Percentiles rank a stretch among this genome's conserved stretches.
phyloP scores from a whole-genome alignment of 2,329 filamentous ascomycete species.

The Xylaria sp. region DNA sequence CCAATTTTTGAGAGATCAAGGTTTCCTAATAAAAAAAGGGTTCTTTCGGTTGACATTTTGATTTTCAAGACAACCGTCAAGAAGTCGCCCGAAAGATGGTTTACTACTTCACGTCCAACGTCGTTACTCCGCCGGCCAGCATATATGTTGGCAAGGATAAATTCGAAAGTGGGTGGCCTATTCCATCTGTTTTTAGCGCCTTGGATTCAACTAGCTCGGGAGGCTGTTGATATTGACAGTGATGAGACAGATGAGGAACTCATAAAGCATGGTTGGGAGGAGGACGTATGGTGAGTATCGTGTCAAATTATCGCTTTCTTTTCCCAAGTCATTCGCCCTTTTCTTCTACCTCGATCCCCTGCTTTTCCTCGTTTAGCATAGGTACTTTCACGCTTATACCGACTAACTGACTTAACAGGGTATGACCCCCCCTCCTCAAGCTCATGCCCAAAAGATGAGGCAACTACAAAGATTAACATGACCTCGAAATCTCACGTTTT shows the following conservation, averaged over 20 bases:
- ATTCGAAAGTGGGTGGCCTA: slow-evolving; percentile 81
- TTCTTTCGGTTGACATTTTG: not conserved
- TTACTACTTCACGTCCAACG: slow-evolving; percentile 92
- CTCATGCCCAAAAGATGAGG: not conserved
- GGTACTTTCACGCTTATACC: not conserved
- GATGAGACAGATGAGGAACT: slow-evolving; percentile 84
- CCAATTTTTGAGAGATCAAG: not conserved
- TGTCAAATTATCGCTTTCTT: not conserved
- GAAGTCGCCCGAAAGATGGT: slow-evolving; percentile 72
- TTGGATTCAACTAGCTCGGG: slow-evolving; percentile 25
- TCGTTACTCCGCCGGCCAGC: slow-evolving; percentile 82
- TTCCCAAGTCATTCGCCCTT: not conserved
- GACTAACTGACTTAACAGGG: slow-evolving; percentile 42
- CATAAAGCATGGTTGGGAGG: slow-evolving; percentile 92
- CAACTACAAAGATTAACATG: not conserved
- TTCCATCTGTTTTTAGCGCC: not conserved
- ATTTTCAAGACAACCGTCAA: not conserved
- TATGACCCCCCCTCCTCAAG: slow-evolving; percentile 38
- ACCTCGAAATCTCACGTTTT: slow-evolving; percentile 19
- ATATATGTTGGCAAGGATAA: slow-evolving; percentile 99
- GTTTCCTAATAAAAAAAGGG: not conserved
- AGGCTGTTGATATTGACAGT: slow-evolving; percentile 31
- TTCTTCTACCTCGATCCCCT: not conserved
- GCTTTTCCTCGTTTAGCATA: not conserved
- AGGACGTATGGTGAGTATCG: slow-evolving; percentile 85